Evolutionary conservation across 306 rosid species (phyloP).

Genomic region (Glycine tomentella): DNA sequence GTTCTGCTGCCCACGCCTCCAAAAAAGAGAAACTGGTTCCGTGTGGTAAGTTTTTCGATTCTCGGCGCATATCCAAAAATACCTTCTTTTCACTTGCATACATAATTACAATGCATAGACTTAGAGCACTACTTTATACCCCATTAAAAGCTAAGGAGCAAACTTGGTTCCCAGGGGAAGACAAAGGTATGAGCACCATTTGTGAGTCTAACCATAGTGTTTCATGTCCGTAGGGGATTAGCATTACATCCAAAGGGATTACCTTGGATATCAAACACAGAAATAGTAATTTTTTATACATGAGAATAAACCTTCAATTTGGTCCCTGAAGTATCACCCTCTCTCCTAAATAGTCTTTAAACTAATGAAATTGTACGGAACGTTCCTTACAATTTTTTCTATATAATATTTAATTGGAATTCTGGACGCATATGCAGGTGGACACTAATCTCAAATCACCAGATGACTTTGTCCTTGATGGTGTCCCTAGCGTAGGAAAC

Average conservation of each 20-base stretch:
- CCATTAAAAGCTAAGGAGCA: neutral
- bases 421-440: constrained; percentile 60
- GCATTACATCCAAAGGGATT: neutral
- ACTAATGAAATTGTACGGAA: neutral
- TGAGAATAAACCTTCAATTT: no score
- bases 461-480: constrained; percentile 71
- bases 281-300: no score
- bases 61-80: neutral
- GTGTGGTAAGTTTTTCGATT: constrained; percentile 78
- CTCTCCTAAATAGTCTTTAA: no score
- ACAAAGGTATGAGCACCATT: neutral
- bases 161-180: neutral
- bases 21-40: constrained; percentile 69
- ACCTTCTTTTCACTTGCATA: constrained; percentile 28
- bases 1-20: constrained; percentile 74
- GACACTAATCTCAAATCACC: constrained; percentile 84
- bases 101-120: constrained; percentile 22
- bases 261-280: neutral
- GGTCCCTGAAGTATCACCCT: no score
- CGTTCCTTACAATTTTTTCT: neutral
- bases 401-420: constrained; percentile 21
- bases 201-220: neutral
- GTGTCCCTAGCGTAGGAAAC: constrained; percentile 58
- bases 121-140: neutral
- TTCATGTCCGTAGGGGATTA: neutral